A percentile compares a stretch with the other conserved stretches of the same genome.
These are phyloP conservation scores for Apiospora sp. DNA, from an alignment of 2,329 filamentous ascomycete genomes.

Conservation along the genomic window DNA sequence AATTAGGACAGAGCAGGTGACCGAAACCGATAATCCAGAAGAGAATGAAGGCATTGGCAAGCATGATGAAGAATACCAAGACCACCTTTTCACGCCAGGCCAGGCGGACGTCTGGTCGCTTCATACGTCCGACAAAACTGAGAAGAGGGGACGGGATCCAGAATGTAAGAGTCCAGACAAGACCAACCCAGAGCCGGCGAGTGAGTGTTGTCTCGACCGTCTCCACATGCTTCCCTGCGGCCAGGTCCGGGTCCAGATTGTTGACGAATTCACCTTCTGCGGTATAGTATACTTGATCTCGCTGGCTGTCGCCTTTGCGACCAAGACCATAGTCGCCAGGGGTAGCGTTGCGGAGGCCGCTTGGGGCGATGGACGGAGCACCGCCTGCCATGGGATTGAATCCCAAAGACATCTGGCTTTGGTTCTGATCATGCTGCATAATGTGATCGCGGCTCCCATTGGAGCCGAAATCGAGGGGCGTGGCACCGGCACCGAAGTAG, in stretches of 20 bases:
- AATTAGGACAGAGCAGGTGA: slow-evolving; percentile 85
- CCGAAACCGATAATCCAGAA: slow-evolving; percentile 95
- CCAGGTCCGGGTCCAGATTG: slow-evolving; percentile 78
- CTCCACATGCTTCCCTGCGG: slow-evolving; percentile 78
- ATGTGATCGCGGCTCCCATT: slow-evolving; percentile 79
- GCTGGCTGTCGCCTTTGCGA: slow-evolving; percentile 80
- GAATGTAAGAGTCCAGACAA: slow-evolving; percentile 89
- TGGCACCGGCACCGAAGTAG: slow-evolving; percentile 69
- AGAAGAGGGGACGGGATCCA: slow-evolving; percentile 92
- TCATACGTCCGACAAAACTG: slow-evolving; percentile 89
- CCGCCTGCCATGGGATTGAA: slow-evolving; percentile 41
- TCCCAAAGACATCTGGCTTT: slow-evolving; percentile 52
- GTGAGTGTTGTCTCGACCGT: slow-evolving; percentile 68
- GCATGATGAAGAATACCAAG: slow-evolving; percentile 78
- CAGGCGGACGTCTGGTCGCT: slow-evolving; percentile 93
- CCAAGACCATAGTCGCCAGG: slow-evolving; percentile 89
- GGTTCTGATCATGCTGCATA: slow-evolving; percentile 63
- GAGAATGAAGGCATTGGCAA: slow-evolving; percentile 82
- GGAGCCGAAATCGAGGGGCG: slow-evolving; percentile 66
- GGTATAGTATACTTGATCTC: slow-evolving; percentile 78
- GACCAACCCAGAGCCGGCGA: slow-evolving; percentile 79
- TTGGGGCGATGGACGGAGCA: slow-evolving; percentile 69
- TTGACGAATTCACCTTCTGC: slow-evolving; percentile 72
- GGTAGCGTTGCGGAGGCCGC: slow-evolving; percentile 62
- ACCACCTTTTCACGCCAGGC: slow-evolving; percentile 97